These are phyloP conservation scores for Aspergillus sp. DNA, from an alignment of 2,329 filamentous ascomycete species.

Conservation along the genomic window DNA sequence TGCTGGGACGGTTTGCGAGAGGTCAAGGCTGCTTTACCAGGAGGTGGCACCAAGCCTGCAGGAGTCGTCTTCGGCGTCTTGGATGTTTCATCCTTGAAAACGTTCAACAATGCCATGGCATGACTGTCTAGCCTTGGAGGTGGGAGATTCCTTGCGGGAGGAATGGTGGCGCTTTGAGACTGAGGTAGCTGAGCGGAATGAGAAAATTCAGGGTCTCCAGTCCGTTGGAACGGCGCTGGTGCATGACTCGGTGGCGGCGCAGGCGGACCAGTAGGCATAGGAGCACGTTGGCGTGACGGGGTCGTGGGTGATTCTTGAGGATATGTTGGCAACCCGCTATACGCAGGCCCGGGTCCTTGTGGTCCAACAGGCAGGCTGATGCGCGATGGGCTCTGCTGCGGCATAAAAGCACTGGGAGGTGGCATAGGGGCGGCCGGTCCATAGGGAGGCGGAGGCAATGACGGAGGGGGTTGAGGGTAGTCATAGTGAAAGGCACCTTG, in stretches of 20 bases:
- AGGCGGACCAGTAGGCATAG: conserved; percentile 14
- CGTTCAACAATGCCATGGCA: conserved; percentile 56
- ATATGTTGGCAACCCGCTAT: conserved; percentile 21
- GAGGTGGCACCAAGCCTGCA: conserved; percentile 17
- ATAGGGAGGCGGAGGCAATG: neutral
- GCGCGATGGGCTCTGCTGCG: conserved; percentile 6
- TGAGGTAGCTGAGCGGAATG: conserved; percentile 33
- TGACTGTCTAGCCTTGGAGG: conserved; percentile 59
- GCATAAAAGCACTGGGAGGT: neutral
- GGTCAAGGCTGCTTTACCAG: conserved; percentile 10
- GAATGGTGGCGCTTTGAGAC: conserved; percentile 47
- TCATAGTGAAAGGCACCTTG: conserved; percentile 26
- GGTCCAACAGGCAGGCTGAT: neutral
- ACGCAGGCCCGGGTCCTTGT: conserved; percentile 18
- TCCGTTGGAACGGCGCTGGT: conserved; percentile 46
- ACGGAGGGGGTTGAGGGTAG: neutral
- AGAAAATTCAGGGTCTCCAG: conserved; percentile 46
- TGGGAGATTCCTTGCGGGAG: conserved; percentile 58
- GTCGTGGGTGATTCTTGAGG: conserved; percentile 20
- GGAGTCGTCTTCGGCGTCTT: conserved; percentile 25
- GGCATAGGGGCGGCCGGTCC: conserved; percentile 13
- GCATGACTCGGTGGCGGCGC: conserved; percentile 12
- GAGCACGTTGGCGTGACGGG: conserved; percentile 3
- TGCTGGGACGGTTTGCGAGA: conserved; percentile 33
- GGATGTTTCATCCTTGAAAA: conserved; percentile 49